Percentiles rank a stretch among this genome's conserved stretches.
Conservation (phyloP, 2,329 filamentous ascomycete genomes). For the Allantophomopsis lycopodina region DNA sequence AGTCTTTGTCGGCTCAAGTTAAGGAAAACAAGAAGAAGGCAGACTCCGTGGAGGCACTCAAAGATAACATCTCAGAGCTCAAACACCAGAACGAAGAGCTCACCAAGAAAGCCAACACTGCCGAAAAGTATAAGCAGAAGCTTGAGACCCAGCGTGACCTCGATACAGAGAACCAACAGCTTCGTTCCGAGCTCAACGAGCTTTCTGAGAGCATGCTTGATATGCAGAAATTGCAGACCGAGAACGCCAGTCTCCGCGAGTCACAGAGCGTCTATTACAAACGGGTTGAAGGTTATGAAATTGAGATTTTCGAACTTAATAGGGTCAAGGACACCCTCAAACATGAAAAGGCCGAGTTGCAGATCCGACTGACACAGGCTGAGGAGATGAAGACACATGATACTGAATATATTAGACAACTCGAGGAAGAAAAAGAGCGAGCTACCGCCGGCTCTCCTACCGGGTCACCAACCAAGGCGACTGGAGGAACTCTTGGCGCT, state of each 20-base stretch:
- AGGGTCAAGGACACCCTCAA: conserved; percentile 31
- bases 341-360: conserved; percentile 22
- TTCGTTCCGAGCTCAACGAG: conserved; percentile 40
- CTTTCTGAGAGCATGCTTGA: conserved; percentile 31
- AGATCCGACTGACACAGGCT: conserved; percentile 14
- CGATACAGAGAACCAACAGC: conserved; percentile 38
- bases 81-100: conserved; percentile 43
- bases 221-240: conserved; percentile 14
- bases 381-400: conserved; percentile 27
- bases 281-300: conserved; percentile 19
- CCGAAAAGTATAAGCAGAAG: conserved; percentile 49
- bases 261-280: conserved; percentile 23
- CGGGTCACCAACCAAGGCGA: conserved; percentile 2
- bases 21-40: conserved; percentile 28
- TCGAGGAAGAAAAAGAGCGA: conserved; percentile 40
- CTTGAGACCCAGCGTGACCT: conserved; percentile 40
- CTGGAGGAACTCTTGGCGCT: conserved; percentile 7
- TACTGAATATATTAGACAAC: conserved; percentile 31
- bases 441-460: conserved; percentile 4
- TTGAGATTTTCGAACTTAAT: conserved; percentile 16
- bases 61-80: conserved; percentile 46
- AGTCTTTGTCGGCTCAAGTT: conserved; percentile 33
- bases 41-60: conserved; percentile 33
- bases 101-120: conserved; percentile 47
- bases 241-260: conserved; percentile 17